Conservation (phyloP, 306 rosid genomes). For the Pyrus bretschneideri region DNA sequence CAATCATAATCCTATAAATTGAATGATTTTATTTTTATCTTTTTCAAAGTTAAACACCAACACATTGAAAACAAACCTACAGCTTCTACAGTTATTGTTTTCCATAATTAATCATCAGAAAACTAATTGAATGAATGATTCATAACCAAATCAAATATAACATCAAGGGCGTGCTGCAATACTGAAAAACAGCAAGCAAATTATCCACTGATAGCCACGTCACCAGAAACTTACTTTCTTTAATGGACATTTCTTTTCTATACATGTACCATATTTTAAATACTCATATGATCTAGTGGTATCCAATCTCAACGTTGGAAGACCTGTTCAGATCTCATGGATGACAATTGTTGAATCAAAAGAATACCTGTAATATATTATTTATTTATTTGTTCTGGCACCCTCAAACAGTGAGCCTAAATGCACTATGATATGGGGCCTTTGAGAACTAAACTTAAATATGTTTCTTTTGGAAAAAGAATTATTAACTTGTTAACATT, state of each 20-base stretch:
- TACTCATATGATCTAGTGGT: neutral
- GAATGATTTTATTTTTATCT: neutral
- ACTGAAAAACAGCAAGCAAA: neutral
- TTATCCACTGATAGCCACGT: neutral
- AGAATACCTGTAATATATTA: neutral
- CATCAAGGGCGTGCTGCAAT: neutral
- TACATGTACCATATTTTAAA: neutral
- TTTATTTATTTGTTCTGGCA: neutral
- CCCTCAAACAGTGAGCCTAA: neutral
- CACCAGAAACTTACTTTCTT: neutral
- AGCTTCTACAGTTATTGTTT: neutral
- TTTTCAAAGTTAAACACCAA: too few species aligned
- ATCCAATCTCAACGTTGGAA: neutral
- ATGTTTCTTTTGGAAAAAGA: neutral
- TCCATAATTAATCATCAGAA: neutral
- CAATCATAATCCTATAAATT: neutral
- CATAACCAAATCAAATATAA: neutral
- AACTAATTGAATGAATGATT: neutral
- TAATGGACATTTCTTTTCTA: neutral
- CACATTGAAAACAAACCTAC: neutral
- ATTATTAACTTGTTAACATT: neutral
- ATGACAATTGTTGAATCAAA: neutral
- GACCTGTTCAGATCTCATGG: neutral
- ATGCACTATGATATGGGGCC: neutral
- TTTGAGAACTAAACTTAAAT: constrained; percentile 8